Base-by-base conservation (phyloP, 129 eudicot species). In the Heracleum sosnowskyi region DNA sequence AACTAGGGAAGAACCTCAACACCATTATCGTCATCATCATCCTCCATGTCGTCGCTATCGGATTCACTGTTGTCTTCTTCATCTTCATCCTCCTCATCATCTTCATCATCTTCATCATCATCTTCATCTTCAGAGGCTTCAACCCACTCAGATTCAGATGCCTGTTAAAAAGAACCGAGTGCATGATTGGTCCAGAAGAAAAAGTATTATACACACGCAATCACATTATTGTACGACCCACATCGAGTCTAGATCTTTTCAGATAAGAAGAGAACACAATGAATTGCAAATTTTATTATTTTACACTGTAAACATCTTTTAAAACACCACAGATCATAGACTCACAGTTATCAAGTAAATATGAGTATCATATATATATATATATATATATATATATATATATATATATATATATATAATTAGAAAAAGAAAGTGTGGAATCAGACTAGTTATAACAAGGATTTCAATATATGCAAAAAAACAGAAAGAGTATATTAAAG, bases 101-200 rank as follows among this genome's bases (percentile, higher is more conserved):
- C 79, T 24, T 85, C 94, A 0, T 93, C 95, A 45, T 88, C 91
- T 0, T 91, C 96, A 46, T 86, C 88, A 18, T 85, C 93, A n/a
- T 91, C 97, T 73, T 95, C 98, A 66, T 88, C 83, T 51, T 95
- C 98, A 39, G 96, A 90, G 39, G 87, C 98, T 84, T 91, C 97
- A 77, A 95, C 78, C 98, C 98, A 95, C 81, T 95, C 98, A 78
- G 98, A 86, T 85, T 91, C 97, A 64, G 98, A 88, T 77, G 97
- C 94, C 98, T 95, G 88, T 60, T 41, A 37, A 76, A 62, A 45
- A 7, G 13, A 31, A 26, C n/a, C 10, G 33, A 77, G 17, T 37
- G 39, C 42, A 37, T n/a, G n/a, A 78, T 18, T 12, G 36, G 74
- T 45, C 20, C 24, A 40, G 35, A 41, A 72, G 34, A 28, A 72